Evolutionary conservation across 306 rosid genomes (phyloP), one percentile per base, ranked within the genome.

Genomic region (Styphnolobium japonicum): DNA sequence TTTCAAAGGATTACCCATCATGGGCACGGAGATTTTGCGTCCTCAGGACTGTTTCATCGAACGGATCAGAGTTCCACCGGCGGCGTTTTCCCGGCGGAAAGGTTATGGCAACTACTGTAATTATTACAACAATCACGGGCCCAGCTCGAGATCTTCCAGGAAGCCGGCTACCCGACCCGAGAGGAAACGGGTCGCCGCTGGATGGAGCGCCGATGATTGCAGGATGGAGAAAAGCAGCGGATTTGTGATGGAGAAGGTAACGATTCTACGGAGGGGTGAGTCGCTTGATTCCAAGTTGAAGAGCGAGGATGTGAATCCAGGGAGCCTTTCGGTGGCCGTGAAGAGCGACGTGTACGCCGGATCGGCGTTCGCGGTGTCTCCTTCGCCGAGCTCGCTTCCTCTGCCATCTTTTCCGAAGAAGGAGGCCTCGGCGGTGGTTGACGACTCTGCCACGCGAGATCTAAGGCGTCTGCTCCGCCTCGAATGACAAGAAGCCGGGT

Each of bases 331-430:
- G 8, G 68, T 62, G 29, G 89, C 79, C 11, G 74, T 75, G 36
- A 88, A 62, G 43, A 21, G 69, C 62, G 88, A 86, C 25, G 49
- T 90, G 40, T 95, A 95, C 83, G 98, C 98, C n/a, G 98, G 99
- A 80, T 91, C 98, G 10, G 94, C 96, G 60, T 92, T 87, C 39
- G 80, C 88, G 45, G 21, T 88, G 78, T 93, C 97, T 16, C 99
- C 98, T 66, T 89, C 87, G n/a, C 99, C 97, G 14, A 91, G 92
- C 85, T 85, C 94, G 55, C 94, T 95, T 51, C 97, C 97, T 11
- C 36, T 95, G 3, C 97, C 99, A 8, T 95, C 96, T 58, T 95
- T 95, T 84, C 36, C 78, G 29, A 82, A 68, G 88, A 89, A 87
- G 66, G 82, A 71, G 51, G 68, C 70, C 6, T 49, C 84, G 14